Evolutionary conservation across 2,329 filamentous ascomycete species (phyloP).

Genomic region (Ceratocystis variospora): DNA sequence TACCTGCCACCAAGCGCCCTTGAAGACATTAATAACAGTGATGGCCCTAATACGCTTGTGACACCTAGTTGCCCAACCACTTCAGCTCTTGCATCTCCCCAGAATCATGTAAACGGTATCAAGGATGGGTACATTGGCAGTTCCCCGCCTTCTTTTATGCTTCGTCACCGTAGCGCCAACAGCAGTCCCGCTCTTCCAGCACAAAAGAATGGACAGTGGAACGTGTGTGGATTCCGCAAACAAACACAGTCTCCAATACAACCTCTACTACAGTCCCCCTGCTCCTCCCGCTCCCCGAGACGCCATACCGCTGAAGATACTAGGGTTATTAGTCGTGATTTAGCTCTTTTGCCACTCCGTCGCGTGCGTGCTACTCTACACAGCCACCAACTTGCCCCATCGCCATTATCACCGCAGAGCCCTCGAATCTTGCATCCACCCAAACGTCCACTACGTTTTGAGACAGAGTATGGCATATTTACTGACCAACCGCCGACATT

Average conservation of each 20-base stretch:
- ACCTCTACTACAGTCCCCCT: not conserved
- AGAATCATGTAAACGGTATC: not conserved
- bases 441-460: not conserved
- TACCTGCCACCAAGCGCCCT: conserved; percentile 11
- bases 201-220: not conserved
- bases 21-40: not conserved
- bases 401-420: not conserved
- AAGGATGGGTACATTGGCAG: not conserved
- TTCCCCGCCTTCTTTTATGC: not conserved
- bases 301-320: not conserved
- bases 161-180: not conserved
- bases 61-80: not conserved
- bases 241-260: not conserved
- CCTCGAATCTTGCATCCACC: not conserved
- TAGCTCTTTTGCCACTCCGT: not conserved
- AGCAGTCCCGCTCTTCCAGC: not conserved
- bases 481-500: not conserved
- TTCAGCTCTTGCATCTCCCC: not conserved
- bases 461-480: not conserved
- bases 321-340: not conserved
- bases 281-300: not conserved
- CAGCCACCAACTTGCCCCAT: not conserved
- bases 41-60: not conserved
- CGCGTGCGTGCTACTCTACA: not conserved
- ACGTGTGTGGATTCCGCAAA: not conserved